phyloP scores from a whole-genome alignment of 2,329 filamentous ascomycete genomes.

The Emydomyces testavorans region DNA sequence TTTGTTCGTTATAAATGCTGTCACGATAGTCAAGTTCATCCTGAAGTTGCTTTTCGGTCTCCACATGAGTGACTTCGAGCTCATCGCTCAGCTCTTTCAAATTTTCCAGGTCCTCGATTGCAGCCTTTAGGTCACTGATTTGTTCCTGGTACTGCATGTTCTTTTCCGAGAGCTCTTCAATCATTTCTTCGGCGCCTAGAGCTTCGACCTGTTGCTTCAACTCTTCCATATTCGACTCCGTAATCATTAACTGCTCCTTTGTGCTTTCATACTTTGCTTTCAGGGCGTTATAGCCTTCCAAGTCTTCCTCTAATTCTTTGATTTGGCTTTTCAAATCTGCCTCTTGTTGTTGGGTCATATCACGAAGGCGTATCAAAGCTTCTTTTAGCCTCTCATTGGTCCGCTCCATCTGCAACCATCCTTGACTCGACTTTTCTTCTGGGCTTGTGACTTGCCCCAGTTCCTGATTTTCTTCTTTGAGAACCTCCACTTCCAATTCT shows the following conservation, averaged over 20 bases:
- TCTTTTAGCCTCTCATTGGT: slow-evolving; percentile 80
- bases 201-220: slow-evolving; percentile 85
- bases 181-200: slow-evolving; percentile 80
- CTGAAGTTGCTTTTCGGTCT: slow-evolving; percentile 87
- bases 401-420: slow-evolving; percentile 84
- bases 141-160: slow-evolving; percentile 75
- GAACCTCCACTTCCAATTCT: slow-evolving; percentile 74
- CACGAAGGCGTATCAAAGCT: slow-evolving; percentile 70
- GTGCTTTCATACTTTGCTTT: slow-evolving; percentile 59
- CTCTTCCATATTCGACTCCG: slow-evolving; percentile 68
- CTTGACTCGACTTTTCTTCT: slow-evolving; percentile 74
- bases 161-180: slow-evolving; percentile 79
- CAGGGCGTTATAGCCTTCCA: slow-evolving; percentile 54
- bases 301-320: slow-evolving; percentile 58
- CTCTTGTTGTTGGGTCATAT: slow-evolving; percentile 78
- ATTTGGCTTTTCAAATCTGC: slow-evolving; percentile 65
- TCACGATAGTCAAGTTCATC: slow-evolving; percentile 88
- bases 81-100: slow-evolving; percentile 91
- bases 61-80: slow-evolving; percentile 81
- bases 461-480: slow-evolving; percentile 77
- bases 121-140: slow-evolving; percentile 67
- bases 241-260: slow-evolving; percentile 60
- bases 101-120: slow-evolving; percentile 77
- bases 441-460: slow-evolving; percentile 72
- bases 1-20: slow-evolving; percentile 68